Conservation (phyloP, 78 protist species). For the Corallochytrium limacisporum region DNA sequence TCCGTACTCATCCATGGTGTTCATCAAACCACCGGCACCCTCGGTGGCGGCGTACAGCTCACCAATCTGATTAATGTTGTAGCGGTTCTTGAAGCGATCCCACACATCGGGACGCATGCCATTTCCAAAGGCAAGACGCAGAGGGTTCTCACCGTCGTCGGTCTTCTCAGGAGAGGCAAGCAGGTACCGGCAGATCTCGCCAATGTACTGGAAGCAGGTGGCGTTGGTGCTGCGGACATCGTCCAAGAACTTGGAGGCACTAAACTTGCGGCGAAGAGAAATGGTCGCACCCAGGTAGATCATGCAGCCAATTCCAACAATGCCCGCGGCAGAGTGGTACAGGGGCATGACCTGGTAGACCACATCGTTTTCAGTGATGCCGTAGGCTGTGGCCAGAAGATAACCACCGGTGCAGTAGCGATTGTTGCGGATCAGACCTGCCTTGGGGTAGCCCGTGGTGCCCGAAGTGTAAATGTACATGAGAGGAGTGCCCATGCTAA, state of each 20-base stretch:
- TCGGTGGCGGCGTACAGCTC: slow-evolving; percentile 42
- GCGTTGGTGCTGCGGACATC: not conserved
- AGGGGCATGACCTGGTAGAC: slow-evolving; percentile 15
- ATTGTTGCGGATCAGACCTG: slow-evolving; percentile 7
- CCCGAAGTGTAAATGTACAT: slow-evolving; percentile 37
- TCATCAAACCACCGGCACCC: not conserved
- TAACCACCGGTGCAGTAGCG: not conserved
- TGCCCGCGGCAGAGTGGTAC: slow-evolving; percentile 3
- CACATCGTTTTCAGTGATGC: not conserved
- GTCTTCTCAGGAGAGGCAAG: not conserved
- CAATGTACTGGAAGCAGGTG: slow-evolving; percentile 20
- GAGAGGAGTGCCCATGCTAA: not conserved
- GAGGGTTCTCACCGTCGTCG: not conserved
- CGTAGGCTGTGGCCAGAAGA: not conserved
- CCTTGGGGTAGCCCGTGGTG: slow-evolving; percentile 45
- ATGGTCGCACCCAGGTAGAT: not conserved
- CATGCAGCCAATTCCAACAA: not conserved
- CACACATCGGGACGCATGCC: slow-evolving; percentile 39
- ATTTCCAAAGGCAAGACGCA: slow-evolving; percentile 32
- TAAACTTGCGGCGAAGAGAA: slow-evolving; percentile 1
- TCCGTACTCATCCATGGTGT: not conserved
- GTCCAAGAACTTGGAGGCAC: not conserved
- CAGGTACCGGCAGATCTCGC: slow-evolving; percentile 38
- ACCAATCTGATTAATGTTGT: not conserved
- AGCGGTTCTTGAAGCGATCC: not conserved